phyloP scores from a whole-genome alignment of 176 grass and related monocot genomes.

The Luzula sylvatica region DNA sequence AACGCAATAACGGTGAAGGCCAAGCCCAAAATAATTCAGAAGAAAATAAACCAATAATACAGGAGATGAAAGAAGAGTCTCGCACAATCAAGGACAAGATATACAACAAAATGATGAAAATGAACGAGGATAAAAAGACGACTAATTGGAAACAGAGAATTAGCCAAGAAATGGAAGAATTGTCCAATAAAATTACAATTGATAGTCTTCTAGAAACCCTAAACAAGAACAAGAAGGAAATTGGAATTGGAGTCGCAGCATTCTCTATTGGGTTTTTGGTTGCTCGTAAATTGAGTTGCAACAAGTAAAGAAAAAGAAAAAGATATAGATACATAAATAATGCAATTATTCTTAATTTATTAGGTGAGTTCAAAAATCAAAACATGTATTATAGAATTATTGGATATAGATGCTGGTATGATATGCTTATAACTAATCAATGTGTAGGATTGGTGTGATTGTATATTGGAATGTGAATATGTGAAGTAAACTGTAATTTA shows the following conservation, averaged over 20 bases:
- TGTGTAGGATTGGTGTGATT: background rate
- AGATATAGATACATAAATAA: no score
- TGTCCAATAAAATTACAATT: slow-evolving; percentile 9
- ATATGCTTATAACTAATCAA: no score
- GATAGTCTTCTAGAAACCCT: slow-evolving; percentile 22
- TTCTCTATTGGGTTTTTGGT: slow-evolving; percentile 44
- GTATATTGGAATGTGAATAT: background rate
- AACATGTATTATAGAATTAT: background rate
- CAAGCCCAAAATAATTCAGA: background rate
- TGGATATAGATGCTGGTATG: no score
- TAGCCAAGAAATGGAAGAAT: slow-evolving; percentile 12
- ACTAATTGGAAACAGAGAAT: slow-evolving; percentile 20
- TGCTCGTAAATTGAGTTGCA: slow-evolving; percentile 22
- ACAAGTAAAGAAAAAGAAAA: background rate
- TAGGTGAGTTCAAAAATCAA: no score
- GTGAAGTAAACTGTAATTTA: slow-evolving; percentile 21
- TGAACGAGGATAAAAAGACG: background rate
- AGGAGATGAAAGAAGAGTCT: slow-evolving; percentile 9
- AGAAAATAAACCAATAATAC: background rate
- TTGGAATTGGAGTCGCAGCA: slow-evolving; percentile 27
- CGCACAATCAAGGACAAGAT: background rate
- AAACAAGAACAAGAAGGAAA: slow-evolving; percentile 25
- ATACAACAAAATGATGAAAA: slow-evolving; percentile 1
- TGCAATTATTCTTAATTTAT: no score
- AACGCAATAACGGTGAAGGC: background rate